Conservation (phyloP, 257 asterid genomes). For the Solanum boliviense region DNA sequence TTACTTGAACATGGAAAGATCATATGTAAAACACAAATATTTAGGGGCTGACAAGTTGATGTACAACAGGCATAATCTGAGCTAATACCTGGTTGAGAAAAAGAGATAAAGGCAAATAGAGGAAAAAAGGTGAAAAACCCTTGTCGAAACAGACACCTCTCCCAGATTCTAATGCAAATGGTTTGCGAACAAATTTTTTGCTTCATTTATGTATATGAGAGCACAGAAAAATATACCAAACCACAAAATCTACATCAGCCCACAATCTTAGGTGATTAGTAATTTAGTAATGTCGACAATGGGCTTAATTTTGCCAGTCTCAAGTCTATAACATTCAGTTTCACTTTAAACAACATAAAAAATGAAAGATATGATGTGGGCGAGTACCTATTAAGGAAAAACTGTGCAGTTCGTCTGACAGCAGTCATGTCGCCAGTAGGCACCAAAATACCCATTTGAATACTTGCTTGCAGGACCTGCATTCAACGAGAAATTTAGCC, state of each 20-base stretch:
- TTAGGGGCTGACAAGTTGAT: background rate
- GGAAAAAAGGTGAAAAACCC: background rate
- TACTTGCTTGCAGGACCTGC: constrained; percentile 81
- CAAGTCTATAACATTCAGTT: background rate
- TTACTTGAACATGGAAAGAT: background rate
- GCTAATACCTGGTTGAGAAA: background rate
- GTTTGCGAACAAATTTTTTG: background rate
- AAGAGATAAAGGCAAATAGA: background rate
- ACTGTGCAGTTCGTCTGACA: constrained; percentile 82
- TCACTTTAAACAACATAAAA: background rate
- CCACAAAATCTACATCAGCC: background rate
- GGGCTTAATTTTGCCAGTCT: background rate
- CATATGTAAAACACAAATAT: background rate
- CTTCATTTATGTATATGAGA: background rate
- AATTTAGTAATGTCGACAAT: background rate
- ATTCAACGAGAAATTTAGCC: background rate
- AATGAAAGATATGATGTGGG: background rate
- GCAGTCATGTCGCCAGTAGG: constrained; percentile 95
- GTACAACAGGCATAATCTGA: background rate
- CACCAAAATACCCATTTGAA: constrained; percentile 90
- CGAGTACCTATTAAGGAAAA: constrained; percentile 75
- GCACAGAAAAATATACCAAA: background rate
- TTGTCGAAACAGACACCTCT: background rate
- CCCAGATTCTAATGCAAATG: background rate
- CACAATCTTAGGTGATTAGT: background rate